A percentile compares a stretch with the other conserved stretches of the same genome.
phyloP scores from a whole-genome alignment of 1,284 basidiomycete genomes.

The Cutaneotrichosporon dermatis region DNA sequence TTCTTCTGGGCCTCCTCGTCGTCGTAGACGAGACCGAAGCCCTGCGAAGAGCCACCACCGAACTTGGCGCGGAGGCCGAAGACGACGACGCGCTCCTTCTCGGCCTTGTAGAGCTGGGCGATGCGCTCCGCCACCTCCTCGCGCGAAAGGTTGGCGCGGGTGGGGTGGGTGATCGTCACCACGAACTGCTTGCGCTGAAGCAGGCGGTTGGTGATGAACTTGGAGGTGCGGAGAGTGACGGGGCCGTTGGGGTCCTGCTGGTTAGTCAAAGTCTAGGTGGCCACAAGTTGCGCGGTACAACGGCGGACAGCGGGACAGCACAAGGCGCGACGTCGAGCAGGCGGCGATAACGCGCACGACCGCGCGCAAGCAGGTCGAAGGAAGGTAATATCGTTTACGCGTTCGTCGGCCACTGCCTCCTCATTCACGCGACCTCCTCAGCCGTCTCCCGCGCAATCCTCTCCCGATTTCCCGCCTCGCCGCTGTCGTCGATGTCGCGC shows the following conservation, averaged over 20 bases:
- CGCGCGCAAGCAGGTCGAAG: too few relatives aligned
- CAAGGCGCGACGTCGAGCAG: too few relatives aligned
- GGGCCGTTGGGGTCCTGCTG: constrained; percentile 71
- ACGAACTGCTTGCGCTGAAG: constrained; percentile 84
- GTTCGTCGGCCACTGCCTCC: too few relatives aligned
- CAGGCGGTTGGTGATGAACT: constrained; percentile 99
- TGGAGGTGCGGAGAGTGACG: constrained; percentile 95
- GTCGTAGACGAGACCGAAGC: constrained; percentile 97
- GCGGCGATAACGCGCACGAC: too few relatives aligned
- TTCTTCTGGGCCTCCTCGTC: constrained; percentile 89
- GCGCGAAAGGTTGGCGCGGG: constrained; percentile 90
- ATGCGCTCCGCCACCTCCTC: constrained; percentile 91
- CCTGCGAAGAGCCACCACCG: constrained; percentile 97
- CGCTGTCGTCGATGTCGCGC: constrained; percentile 3
- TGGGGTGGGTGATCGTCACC: constrained; percentile 93
- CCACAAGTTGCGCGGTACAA: too few relatives aligned
- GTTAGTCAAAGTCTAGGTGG: background rate
- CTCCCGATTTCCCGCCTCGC: background rate
- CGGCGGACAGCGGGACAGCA: too few relatives aligned
- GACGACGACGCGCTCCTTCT: constrained; percentile 59
- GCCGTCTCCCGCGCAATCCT: too few relatives aligned
- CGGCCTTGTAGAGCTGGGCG: constrained; percentile 62
- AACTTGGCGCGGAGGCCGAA: constrained; percentile 82
- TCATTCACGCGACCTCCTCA: too few relatives aligned
- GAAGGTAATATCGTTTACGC: too few relatives aligned